Evolutionary conservation across 2,329 filamentous ascomycete species (phyloP).

Genomic region (Geosmithia putterillii): DNA sequence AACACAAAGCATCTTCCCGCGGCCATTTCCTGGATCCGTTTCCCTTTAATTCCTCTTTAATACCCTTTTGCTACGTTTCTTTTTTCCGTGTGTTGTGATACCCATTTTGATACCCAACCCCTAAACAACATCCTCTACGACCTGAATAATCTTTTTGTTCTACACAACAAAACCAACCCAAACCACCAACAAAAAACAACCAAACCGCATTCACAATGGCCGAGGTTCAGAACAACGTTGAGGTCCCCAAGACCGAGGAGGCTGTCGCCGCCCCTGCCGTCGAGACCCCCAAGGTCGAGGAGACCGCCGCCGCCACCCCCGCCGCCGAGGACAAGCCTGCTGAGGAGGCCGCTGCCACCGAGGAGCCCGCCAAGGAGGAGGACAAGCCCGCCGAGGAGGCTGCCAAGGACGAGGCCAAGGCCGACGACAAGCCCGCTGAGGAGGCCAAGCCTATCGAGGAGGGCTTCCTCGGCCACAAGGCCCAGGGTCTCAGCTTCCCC

Average conservation of each 20-base stretch:
- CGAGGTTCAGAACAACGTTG: slow-evolving; percentile 59
- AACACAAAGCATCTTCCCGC: slow-evolving; percentile 17
- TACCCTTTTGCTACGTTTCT: slow-evolving; percentile 12
- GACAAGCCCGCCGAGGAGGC: slow-evolving; percentile 28
- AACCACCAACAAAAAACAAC: slow-evolving; percentile 19
- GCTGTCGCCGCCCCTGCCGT: slow-evolving; percentile 22
- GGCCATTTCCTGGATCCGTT: slow-evolving; percentile 10
- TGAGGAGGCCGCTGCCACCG: slow-evolving; percentile 18
- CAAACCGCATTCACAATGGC: slow-evolving; percentile 50
- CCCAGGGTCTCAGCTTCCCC: slow-evolving; percentile 64
- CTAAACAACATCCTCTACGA: neutral
- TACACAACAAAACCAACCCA: slow-evolving; percentile 2
- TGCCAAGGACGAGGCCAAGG: slow-evolving; percentile 30
- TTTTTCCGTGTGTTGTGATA: slow-evolving; percentile 14
- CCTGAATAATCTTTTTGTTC: slow-evolving; percentile 18
- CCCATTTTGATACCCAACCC: slow-evolving; percentile 7
- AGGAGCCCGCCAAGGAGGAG: slow-evolving; percentile 28
- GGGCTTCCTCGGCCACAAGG: slow-evolving; percentile 83
- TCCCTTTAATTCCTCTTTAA: slow-evolving; percentile 19
- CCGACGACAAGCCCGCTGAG: too few species aligned
- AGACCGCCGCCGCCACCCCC: slow-evolving; percentile 23
- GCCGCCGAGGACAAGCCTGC: slow-evolving; percentile 19
- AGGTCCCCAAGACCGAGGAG: slow-evolving; percentile 36
- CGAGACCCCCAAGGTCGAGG: slow-evolving; percentile 35
- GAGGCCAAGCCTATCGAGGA: slow-evolving; percentile 64